phyloP scores from a whole-genome alignment of 2,329 filamentous ascomycete genomes.

The Rosellinia necatrix region DNA sequence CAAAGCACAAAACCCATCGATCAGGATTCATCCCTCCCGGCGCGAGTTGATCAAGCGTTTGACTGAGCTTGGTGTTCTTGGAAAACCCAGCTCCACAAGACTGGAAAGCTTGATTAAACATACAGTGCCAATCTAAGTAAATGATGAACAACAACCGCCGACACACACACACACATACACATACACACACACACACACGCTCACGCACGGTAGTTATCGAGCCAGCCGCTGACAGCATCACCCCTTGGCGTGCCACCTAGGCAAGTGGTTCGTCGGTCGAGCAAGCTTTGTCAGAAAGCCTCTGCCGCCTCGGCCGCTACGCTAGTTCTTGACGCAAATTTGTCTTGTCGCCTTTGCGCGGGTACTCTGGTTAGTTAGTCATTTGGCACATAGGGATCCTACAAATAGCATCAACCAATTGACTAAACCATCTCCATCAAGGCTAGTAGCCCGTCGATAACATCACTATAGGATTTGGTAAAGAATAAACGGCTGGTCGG shows the following conservation, averaged over 20 bases:
- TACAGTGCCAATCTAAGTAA: neutral
- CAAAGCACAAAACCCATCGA: too few species aligned
- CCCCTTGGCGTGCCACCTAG: constrained; percentile 6
- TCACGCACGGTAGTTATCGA: neutral
- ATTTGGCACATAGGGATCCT: too few species aligned
- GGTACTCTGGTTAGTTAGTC: too few species aligned
- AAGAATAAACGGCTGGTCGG: too few species aligned
- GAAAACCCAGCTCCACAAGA: constrained; percentile 5
- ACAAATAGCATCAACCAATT: too few species aligned
- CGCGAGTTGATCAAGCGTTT: neutral
- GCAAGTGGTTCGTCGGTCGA: too few species aligned
- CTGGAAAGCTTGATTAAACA: constrained; percentile 21
- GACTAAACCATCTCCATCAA: too few species aligned
- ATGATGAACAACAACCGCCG: neutral
- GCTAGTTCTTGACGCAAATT: neutral
- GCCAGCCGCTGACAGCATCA: constrained; percentile 2
- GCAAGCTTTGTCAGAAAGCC: constrained; percentile 1
- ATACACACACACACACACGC: neutral
- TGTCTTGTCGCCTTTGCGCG: neutral
- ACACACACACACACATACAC: neutral
- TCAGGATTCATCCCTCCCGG: too few species aligned
- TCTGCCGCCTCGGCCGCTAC: constrained; percentile 6
- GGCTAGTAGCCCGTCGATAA: too few species aligned
- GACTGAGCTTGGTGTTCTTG: neutral
- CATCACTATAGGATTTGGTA: too few species aligned